Evolutionary conservation across 2,329 filamentous ascomycete genomes (phyloP), one percentile per base, ranked within the genome.

Genomic region (Cadophora sp.): DNA sequence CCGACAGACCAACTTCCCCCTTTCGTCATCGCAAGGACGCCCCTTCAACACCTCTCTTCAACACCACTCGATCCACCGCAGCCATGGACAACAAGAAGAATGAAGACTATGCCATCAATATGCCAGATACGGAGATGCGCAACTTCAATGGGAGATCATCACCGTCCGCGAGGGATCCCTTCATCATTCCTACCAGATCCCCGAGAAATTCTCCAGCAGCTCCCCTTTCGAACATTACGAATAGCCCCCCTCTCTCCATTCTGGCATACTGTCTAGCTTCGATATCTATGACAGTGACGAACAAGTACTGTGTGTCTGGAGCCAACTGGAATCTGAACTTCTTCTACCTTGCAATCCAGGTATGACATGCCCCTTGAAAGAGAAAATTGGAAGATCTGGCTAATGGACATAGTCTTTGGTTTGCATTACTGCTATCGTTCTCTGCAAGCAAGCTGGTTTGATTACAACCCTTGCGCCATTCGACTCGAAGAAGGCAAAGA

Each of bases 241-340:
- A 94, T 81, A 96, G 89, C 80, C 92, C 94, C 18, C 83, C 87
- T 55, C 79, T 96, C 58, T 94, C 95, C 24, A 92, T 99, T 74
- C 78, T 97, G 72, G 89, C 92, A 59, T 99, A 99, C 84, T 99
- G 96, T 81, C 84, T 91, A 76, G 93, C 95, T 62, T 97, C 94
- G n/a, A 99, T 99, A 78, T 87, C 95, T 80, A 99, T 99, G 96
- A 99, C 96, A 8, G 92, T 97, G n/a, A 96, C 96, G 80, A 99
- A 99, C 83, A 99, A 99, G 85, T 99, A 96, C 80, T 94, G 97
- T 70, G 88, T 99, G 56, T 97, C 93, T 8, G 96, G 96, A 68
- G 85, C 87, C 61, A 87, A 91, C 73, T 99, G 96, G 87, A 99
- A 99, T 81, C 82, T 99, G 76, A 97, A 97, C 81, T 97, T 98